These are phyloP conservation scores for Niveomyces coronatus DNA, from an alignment of 2,329 filamentous ascomycete genomes.

Conservation along the genomic window DNA sequence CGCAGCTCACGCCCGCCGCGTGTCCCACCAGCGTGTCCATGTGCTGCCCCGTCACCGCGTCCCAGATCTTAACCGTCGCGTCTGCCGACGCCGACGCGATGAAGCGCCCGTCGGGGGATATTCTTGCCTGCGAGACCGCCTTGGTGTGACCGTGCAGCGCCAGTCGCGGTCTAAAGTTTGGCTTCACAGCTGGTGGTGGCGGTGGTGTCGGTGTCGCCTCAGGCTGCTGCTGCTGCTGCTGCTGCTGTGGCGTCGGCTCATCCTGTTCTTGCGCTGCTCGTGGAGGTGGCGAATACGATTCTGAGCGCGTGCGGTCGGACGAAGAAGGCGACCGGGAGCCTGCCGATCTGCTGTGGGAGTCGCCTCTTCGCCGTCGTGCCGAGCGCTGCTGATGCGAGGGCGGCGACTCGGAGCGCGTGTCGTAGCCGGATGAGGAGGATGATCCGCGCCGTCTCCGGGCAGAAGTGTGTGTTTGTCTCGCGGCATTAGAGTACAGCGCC, in stretches of 20 bases:
- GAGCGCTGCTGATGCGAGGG: slow-evolving; percentile 17
- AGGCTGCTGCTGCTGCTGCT: slow-evolving; percentile 9
- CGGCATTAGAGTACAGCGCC: too few relatives aligned
- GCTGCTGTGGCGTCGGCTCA: not conserved
- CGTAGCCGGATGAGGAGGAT: slow-evolving; percentile 25
- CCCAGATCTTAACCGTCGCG: slow-evolving; percentile 85
- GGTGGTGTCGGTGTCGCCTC: slow-evolving; percentile 25
- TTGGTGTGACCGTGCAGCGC: slow-evolving; percentile 68
- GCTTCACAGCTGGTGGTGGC: slow-evolving; percentile 29
- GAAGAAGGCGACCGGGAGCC: slow-evolving; percentile 22
- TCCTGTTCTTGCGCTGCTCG: slow-evolving; percentile 1
- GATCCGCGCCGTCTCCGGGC: slow-evolving; percentile 22
- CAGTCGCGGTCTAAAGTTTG: slow-evolving; percentile 61
- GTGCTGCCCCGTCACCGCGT: slow-evolving; percentile 63
- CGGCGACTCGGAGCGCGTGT: slow-evolving; percentile 27
- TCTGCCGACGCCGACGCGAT: slow-evolving; percentile 88
- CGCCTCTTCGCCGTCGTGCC: slow-evolving; percentile 20
- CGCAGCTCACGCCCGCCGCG: slow-evolving; percentile 80
- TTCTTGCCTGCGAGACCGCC: slow-evolving; percentile 74
- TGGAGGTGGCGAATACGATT: slow-evolving; percentile 16
- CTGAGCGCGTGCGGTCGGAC: slow-evolving; percentile 21
- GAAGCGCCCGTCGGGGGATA: slow-evolving; percentile 83
- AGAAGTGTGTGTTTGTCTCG: too few relatives aligned
- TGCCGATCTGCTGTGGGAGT: slow-evolving; percentile 22
- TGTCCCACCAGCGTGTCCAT: slow-evolving; percentile 89